Evolutionary conservation across 805 yeast species (phyloP), one percentile per base, ranked within the genome.

Genomic region (Vanderwaltozyma verrucispora): DNA sequence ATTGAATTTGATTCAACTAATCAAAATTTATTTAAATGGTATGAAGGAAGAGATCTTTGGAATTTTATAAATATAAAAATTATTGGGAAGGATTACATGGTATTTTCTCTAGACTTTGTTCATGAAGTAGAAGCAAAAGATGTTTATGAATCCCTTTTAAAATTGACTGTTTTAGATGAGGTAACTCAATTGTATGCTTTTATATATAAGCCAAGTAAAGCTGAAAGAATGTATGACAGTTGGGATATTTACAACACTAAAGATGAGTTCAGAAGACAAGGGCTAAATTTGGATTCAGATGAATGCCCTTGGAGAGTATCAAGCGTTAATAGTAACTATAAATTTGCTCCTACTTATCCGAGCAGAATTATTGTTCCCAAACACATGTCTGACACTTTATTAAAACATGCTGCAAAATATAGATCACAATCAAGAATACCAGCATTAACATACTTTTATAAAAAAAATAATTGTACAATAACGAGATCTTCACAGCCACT

Each of bases 401-500:
- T 92, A 35, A 72, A 74, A 36, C 89, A 92, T 54, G 94, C 96
- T 0, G 78, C 82, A 5, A 81, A 80, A 49, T 92, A 75, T 56
- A 65, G 98, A 31, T 86, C 96, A 1, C 88, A 89, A 54, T 74
- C 72, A 41, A 64, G 98, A 44, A 72, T 92, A 5, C 97, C 97
- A 0, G 80, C 77, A 0, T 61, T 92, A 30, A 73, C 88, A 2
- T 92, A 87, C 58, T 79, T 72, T 51, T 83, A 87, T 56, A 59
- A 71, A 35, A 62, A 69, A 31, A 85, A 75, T 48, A 77, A 79
- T 1, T 78, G 92, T 51, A 72, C 92, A 1, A 86, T 92, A 14
- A 78, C 92, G 1, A 67, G 98, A 40, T 84, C 95, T 49, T 69
- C 96, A 2, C 98, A 92, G 62, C 98, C 98, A 0, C 60, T 89